Percentiles rank a stretch among this genome's conserved stretches.
phyloP scores from a whole-genome alignment of 169 alveolate species.

The Plasmodium coatneyi region DNA sequence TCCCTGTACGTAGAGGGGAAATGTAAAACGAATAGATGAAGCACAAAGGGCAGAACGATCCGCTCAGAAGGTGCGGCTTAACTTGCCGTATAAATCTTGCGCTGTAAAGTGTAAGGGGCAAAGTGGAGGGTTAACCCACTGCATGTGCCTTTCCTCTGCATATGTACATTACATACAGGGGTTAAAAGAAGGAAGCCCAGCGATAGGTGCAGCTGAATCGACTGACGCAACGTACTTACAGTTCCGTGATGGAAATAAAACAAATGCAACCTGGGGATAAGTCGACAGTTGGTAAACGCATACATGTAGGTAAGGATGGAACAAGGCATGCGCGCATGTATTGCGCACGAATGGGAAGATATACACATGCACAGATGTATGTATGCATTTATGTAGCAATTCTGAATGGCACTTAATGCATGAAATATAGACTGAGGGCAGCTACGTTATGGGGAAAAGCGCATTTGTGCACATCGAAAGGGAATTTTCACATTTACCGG shows the following conservation, averaged over 20 bases:
- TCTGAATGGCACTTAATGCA: not conserved
- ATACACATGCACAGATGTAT: not conserved
- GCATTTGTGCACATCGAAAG: not conserved
- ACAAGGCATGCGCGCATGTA: not conserved
- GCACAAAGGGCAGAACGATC: not conserved
- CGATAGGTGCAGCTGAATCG: not conserved
- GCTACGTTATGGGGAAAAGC: not conserved
- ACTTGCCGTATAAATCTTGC: not conserved
- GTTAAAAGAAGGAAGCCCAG: not conserved
- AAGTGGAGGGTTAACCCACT: not conserved
- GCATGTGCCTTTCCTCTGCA: not conserved
- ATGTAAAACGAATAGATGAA: constrained; percentile 10
- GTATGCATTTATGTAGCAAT: not conserved
- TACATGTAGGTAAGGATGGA: not conserved
- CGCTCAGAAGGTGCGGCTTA: not conserved
- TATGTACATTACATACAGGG: not conserved
- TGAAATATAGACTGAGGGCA: not conserved
- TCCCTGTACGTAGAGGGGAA: not conserved
- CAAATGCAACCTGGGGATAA: not conserved
- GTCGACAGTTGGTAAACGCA: not conserved
- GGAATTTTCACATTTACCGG: not conserved
- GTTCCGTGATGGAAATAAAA: not conserved
- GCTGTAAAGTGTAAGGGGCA: not conserved
- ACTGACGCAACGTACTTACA: not conserved
- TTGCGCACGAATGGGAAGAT: not conserved